Conservation (phyloP, 1,284 basidiomycete species). For the Cystobasidium pallidum region DNA sequence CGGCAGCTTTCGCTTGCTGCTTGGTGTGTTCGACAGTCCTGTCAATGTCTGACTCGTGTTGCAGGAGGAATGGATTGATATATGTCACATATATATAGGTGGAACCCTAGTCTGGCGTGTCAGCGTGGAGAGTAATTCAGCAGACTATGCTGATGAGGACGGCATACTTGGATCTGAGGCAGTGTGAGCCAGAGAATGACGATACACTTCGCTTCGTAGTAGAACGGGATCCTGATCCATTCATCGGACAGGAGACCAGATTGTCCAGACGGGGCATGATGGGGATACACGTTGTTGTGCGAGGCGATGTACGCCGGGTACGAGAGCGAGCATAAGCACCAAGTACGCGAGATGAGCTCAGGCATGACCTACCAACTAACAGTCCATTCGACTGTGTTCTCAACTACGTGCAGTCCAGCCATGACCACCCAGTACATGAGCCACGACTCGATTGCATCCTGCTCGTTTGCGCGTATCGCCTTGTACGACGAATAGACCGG, state of each 20-base stretch:
- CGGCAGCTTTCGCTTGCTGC: slow-evolving; percentile 62
- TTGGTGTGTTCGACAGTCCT: slow-evolving; percentile 63
- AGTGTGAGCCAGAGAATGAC: slow-evolving; percentile 85
- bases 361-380: slow-evolving; percentile 69
- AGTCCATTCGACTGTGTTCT: slow-evolving; percentile 79
- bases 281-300: neutral
- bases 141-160: neutral
- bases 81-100: slow-evolving; percentile 76
- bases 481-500: slow-evolving; percentile 86
- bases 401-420: slow-evolving; percentile 71
- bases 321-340: neutral
- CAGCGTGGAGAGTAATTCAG: neutral
- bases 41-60: slow-evolving; percentile 79
- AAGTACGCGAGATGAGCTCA: too few relatives aligned
- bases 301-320: neutral
- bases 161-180: slow-evolving; percentile 70
- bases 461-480: slow-evolving; percentile 72
- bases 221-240: slow-evolving; percentile 77
- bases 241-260: neutral
- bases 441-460: slow-evolving; percentile 71
- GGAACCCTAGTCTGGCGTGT: slow-evolving; percentile 63
- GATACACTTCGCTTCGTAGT: slow-evolving; percentile 78
- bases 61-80: slow-evolving; percentile 74
- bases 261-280: neutral
- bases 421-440: slow-evolving; percentile 88